These are phyloP conservation scores for Myriangium duriaei DNA, from an alignment of 2,329 filamentous ascomycete species.

Conservation along the genomic window DNA sequence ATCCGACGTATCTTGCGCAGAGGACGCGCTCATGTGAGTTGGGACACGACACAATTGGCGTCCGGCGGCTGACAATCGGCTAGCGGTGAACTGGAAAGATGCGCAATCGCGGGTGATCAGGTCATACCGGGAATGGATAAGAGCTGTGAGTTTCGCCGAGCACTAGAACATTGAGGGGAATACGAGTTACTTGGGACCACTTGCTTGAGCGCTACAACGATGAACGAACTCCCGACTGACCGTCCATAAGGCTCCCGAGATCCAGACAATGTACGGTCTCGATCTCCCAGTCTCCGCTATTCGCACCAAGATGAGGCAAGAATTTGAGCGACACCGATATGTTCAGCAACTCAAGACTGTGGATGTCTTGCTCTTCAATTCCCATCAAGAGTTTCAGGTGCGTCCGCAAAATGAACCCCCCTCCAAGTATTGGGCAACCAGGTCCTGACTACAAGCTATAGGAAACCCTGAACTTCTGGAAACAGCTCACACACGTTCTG, in stretches of 20 bases:
- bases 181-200: background rate
- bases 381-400: constrained; percentile 89
- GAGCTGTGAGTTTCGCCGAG: constrained; percentile 58
- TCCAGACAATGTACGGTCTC: constrained; percentile 94
- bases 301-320: constrained; percentile 86
- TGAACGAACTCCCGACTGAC: constrained; percentile 11
- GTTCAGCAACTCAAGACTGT: constrained; percentile 80
- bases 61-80: constrained; percentile 15
- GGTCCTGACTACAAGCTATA: constrained; percentile 29
- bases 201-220: background rate
- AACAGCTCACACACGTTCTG: constrained; percentile 89
- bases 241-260: constrained; percentile 67
- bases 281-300: constrained; percentile 77
- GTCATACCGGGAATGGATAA: constrained; percentile 90
- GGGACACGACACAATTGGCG: constrained; percentile 15
- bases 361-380: constrained; percentile 82
- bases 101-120: constrained; percentile 75
- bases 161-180: constrained; percentile 1
- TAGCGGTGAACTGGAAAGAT: constrained; percentile 81
- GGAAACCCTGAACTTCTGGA: constrained; percentile 99
- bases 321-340: constrained; percentile 92
- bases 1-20: constrained; percentile 75
- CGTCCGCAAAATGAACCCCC: constrained; percentile 9
- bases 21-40: constrained; percentile 38
- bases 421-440: background rate